A percentile compares a stretch with the other conserved stretches of the same genome.
Evolutionary conservation across 1,284 basidiomycete species (phyloP).

Genomic region (Leccinum discolor): DNA sequence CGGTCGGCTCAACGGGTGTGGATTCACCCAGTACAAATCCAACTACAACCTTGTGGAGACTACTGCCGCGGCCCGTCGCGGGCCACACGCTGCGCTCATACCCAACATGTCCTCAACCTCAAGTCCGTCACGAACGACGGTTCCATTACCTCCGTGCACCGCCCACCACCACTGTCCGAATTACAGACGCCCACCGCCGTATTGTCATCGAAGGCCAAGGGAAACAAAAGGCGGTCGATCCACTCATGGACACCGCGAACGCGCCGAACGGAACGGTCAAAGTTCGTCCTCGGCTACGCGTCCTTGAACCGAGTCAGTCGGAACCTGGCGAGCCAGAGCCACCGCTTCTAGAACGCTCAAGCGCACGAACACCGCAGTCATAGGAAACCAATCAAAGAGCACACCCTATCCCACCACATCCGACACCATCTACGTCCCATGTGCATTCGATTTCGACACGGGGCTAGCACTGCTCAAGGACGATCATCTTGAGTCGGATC

Average conservation of each 20-base stretch:
- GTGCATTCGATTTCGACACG: constrained; percentile 51
- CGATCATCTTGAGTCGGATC: constrained; percentile 43
- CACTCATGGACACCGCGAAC: constrained; percentile 25
- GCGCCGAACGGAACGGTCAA: constrained; percentile 16
- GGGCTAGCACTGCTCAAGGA: constrained; percentile 51
- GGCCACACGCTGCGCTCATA: constrained; percentile 63
- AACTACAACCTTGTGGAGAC: constrained; percentile 58
- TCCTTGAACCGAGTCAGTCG: not conserved
- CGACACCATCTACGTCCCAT: constrained; percentile 48
- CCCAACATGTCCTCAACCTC: constrained; percentile 49
- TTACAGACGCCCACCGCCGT: constrained; percentile 1
- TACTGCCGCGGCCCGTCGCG: constrained; percentile 48
- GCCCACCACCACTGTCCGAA: constrained; percentile 6
- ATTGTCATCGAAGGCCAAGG: constrained; percentile 30
- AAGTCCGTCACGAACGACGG: constrained; percentile 18
- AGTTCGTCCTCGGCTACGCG: constrained; percentile 6
- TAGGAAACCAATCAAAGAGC: constrained; percentile 50
- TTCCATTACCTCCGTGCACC: constrained; percentile 7
- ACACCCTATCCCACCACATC: constrained; percentile 48
- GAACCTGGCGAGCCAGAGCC: not conserved
- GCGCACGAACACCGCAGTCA: constrained; percentile 14
- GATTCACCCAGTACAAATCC: constrained; percentile 55
- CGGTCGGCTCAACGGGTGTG: constrained; percentile 1
- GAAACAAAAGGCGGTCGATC: constrained; percentile 37
- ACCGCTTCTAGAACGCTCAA: constrained; percentile 14